phyloP scores from a whole-genome alignment of 192 early-diverging fungal genomes.

The Mycoemilia scoparia region DNA sequence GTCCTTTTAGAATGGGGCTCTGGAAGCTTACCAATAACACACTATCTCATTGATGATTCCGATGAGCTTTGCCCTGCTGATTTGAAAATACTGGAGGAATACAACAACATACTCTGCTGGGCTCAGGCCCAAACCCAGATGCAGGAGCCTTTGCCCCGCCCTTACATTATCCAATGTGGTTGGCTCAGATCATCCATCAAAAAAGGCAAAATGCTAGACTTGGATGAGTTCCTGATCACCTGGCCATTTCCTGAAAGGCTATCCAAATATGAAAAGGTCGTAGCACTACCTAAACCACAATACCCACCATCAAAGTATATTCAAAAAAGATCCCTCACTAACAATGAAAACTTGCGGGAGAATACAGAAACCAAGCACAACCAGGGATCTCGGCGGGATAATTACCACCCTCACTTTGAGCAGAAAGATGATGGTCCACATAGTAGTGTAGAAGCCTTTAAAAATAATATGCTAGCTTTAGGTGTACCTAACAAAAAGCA shows the following conservation, averaged over 20 bases:
- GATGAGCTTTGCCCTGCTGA: slow-evolving; percentile 7
- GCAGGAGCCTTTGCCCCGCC: neutral
- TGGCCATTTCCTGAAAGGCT: neutral
- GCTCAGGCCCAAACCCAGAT: neutral
- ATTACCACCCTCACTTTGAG: no score
- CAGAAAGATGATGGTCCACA: no score
- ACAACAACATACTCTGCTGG: neutral
- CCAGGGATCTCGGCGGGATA: no score
- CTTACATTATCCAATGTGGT: neutral
- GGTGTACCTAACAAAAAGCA: no score
- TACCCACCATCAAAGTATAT: no score
- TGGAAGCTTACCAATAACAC: slow-evolving; percentile 2
- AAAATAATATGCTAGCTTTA: no score
- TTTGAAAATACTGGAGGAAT: neutral
- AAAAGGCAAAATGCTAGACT: neutral
- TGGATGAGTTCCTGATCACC: neutral
- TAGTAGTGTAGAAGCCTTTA: no score
- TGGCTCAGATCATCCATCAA: neutral
- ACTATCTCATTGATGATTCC: slow-evolving; percentile 11
- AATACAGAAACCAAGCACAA: no score
- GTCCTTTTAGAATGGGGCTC: neutral
- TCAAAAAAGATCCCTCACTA: no score
- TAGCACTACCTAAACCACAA: no score
- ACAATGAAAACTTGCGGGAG: no score
- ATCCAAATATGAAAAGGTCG: no score